Percentiles rank a stretch among this genome's conserved stretches.
These are phyloP conservation scores for Plantago lanceolata DNA, from an alignment of 305 asterid genomes.

Conservation along the genomic window DNA sequence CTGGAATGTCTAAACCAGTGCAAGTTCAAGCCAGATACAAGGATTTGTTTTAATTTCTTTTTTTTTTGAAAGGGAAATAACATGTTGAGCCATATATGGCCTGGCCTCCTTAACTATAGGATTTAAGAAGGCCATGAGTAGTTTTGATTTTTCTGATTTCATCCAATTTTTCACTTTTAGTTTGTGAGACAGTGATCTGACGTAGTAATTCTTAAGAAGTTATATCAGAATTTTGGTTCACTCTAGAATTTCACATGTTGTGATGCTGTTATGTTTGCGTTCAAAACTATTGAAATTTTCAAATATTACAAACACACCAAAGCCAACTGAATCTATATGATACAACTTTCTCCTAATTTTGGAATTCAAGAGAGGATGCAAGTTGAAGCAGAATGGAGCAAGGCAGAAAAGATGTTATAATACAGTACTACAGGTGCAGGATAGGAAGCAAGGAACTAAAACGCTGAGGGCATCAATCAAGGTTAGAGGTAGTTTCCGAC, in stretches of 20 bases:
- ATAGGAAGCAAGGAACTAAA: too few relatives aligned
- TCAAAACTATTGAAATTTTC: not conserved
- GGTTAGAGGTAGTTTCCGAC: too few relatives aligned
- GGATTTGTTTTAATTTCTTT: not conserved
- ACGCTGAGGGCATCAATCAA: too few relatives aligned
- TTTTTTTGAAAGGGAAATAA: too few relatives aligned
- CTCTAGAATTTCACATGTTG: not conserved
- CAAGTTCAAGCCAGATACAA: not conserved
- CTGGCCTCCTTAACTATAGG: too few relatives aligned
- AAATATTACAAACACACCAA: too few relatives aligned
- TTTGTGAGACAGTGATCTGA: constrained; percentile 4
- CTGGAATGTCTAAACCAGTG: not conserved
- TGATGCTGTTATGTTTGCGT: not conserved
- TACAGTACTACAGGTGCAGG: too few relatives aligned
- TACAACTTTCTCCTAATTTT: not conserved
- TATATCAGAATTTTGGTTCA: not conserved
- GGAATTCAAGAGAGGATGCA: not conserved
- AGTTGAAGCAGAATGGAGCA: not conserved
- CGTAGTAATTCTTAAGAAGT: not conserved
- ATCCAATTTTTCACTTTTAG: too few relatives aligned
- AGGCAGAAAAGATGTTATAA: not conserved
- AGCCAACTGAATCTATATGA: too few relatives aligned
- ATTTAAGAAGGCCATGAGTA: too few relatives aligned
- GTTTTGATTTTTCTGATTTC: too few relatives aligned
- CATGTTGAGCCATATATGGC: too few relatives aligned